Evolutionary conservation across 2,329 filamentous ascomycete species (phyloP), one percentile per base, ranked within the genome.

Genomic region (Aspergillus costaricaensis): DNA sequence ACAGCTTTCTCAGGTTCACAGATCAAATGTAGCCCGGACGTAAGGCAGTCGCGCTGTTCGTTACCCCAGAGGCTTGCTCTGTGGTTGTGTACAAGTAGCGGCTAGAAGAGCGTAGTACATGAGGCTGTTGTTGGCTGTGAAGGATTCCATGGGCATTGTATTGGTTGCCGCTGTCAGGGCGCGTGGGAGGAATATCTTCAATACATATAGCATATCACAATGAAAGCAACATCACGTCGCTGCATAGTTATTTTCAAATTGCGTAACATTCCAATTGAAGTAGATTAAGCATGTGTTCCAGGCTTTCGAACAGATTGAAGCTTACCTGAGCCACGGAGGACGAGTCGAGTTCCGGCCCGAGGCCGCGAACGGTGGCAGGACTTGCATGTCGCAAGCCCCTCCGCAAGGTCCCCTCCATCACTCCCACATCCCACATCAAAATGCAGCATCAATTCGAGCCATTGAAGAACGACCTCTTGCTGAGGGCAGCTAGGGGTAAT

Each of bases 381-480:
- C 36, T 62, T 62, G 62, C 62, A 64, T 63, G 62, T 64, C 60
- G 64, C 12, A 62, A 30, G 66, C 63, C 56, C 61, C 65, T 48
- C 55, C 56, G 54, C 62, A 66, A 66, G 49, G 57, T 49, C 21
- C 50, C 39, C 57, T 57, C 56, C 66, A 36, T 54, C 55, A 21
- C 55, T 50, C 27, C 8, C 47, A 32, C 47, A 50, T 32, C 47
- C 47, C 23, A 50, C 47, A 14, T 50, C 69, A 83, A 70, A 66
- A 92, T 92, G 89, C 80, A 82, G 63, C 82, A 86, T 69, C 79
- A 87, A 70, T 97, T 97, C 70, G 87, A 88, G 70, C 91, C 92
- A 59, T 80, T 98, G 76, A 88, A 96, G 80, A 99, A 99, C 78
- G 94, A 99, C 74, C 82, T 98, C 69, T 84, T 99, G 73, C 82